Conservation (phyloP, 2,329 filamentous ascomycete species). For the Xylariaceae sp. region DNA sequence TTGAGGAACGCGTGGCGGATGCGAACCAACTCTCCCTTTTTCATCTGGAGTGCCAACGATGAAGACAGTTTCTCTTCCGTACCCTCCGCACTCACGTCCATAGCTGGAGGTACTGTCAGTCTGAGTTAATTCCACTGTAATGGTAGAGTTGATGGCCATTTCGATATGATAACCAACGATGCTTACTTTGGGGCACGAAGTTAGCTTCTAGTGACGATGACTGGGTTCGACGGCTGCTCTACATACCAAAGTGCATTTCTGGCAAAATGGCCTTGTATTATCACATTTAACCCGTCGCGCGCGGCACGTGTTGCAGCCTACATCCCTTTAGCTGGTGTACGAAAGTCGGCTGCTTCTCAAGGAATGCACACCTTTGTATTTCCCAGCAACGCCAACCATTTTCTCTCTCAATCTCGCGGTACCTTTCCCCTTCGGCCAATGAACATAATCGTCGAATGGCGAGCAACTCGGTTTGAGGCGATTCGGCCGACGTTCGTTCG, state of each 20-base stretch:
- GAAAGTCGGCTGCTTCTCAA: neutral
- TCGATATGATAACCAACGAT: too few species aligned
- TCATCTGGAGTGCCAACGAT: constrained; percentile 56
- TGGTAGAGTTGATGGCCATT: too few species aligned
- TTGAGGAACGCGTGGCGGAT: constrained; percentile 47
- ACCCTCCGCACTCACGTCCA: constrained; percentile 57
- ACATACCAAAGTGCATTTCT: constrained; percentile 45
- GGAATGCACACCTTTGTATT: constrained; percentile 47
- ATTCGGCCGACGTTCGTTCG: too few species aligned
- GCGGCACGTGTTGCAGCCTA: constrained; percentile 57
- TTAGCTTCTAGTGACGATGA: too few species aligned
- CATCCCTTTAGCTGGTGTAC: constrained; percentile 6
- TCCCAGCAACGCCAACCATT: constrained; percentile 61
- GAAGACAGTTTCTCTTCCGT: constrained; percentile 60
- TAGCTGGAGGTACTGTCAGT: constrained; percentile 32
- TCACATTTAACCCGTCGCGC: constrained; percentile 46
- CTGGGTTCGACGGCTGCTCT: too few species aligned
- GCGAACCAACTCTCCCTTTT: constrained; percentile 53
- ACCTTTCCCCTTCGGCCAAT: neutral
- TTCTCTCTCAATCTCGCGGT: constrained; percentile 12
- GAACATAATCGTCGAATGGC: too few species aligned
- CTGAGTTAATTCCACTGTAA: too few species aligned
- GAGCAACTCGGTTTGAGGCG: too few species aligned
- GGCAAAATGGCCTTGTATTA: constrained; percentile 56
- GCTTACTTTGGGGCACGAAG: too few species aligned